These are phyloP conservation scores for Colletotrichum lupini DNA, from an alignment of 2,329 filamentous ascomycete genomes.

Conservation along the genomic window DNA sequence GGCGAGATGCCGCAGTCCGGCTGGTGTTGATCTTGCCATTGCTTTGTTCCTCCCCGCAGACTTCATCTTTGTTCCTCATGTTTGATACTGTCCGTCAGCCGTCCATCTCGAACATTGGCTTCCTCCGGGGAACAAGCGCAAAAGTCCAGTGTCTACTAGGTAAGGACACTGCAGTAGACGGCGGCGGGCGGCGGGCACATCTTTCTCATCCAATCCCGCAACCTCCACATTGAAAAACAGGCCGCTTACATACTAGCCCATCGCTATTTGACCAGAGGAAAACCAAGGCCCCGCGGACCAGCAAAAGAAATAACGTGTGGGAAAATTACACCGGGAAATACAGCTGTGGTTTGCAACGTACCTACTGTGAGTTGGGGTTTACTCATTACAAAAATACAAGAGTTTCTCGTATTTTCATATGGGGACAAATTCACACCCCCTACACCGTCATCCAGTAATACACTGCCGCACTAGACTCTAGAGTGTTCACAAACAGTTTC, in stretches of 20 bases:
- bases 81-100: background rate
- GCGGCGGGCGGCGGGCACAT: background rate
- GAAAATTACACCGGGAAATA: background rate
- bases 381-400: background rate
- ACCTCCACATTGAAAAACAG: background rate
- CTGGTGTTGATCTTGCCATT: background rate
- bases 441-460: background rate
- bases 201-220: background rate
- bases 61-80: background rate
- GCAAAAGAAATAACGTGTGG: background rate
- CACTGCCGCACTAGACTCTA: background rate
- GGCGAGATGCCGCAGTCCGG: background rate
- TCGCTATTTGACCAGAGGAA: slow-evolving; percentile 3
- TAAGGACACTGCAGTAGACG: background rate
- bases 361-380: background rate
- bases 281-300: background rate
- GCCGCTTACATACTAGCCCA: slow-evolving; percentile 10
- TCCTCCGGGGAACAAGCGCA: background rate
- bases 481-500: background rate
- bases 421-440: background rate
- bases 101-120: background rate
- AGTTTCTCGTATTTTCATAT: slow-evolving; percentile 2
- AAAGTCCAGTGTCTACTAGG: background rate
- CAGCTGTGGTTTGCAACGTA: background rate
- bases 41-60: background rate